Base-by-base conservation (phyloP, 345 rosid species). In the Euclidium syriacum region DNA sequence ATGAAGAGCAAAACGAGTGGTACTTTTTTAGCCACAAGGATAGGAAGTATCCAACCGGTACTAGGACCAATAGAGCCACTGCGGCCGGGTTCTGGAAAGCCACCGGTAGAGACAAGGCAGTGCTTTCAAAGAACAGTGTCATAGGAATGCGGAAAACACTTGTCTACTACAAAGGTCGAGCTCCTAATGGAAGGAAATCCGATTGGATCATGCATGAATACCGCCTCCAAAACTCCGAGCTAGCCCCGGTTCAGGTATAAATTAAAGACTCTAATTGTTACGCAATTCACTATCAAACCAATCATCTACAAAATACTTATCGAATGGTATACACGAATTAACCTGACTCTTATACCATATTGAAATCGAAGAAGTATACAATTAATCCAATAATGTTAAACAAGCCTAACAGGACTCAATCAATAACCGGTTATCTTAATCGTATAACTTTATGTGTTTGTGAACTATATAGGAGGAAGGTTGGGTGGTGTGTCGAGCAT, bases 161-260 rank as follows among this genome's bases (percentile, higher is more conserved):
- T 7, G 98, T 92, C 6, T 92, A 85, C 74, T 92, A 92, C 73
- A 80, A 75, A 10, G 98, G 98, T 11, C 88, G 98, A 2, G 98
- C 96, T 16, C 96, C 98, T 0, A 92, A 86, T 66, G 98, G 98
- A 48, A 76, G 84, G 54, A 92, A 89, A 52, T 69, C 83, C 0
- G 98, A 92, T 58, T 92, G 98, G 98, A 92, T 92, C 80, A 82
- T 92, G 86, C 98, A 92, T 14, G 98, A 92, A 41, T 92, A 92
- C 62, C 86, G 98, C 6, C 91, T 79, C 67, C 96, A 92, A 70
- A 83, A 88, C 20, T 71, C 81, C 9, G 83, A 86, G 54, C 77
- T 72, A 53, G 95, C 68, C 68, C 83, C 92, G 1, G 82, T 84
- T 54, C 96, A 88, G 91, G 98, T 71, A 59, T 35, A 32, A 15